Evolutionary conservation across 1,284 basidiomycete genomes (phyloP), one percentile per base, ranked within the genome.

Genomic region (Irpex sp.): DNA sequence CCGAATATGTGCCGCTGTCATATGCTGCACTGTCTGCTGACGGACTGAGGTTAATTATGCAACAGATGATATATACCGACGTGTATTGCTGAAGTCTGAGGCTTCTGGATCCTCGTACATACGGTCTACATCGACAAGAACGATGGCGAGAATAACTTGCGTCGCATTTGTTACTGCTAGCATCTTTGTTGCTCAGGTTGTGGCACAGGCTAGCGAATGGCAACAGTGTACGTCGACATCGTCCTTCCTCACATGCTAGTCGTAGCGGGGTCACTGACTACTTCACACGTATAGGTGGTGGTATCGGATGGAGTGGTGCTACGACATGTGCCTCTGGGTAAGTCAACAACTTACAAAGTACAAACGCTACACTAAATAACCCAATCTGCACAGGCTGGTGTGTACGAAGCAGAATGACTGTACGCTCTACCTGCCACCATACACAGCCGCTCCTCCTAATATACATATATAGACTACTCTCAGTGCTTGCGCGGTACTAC

Each of bases 321-420:
- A 85, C 82, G 4, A 80, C 80, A 54, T 86, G 85, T 72, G 81
- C 79, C 15, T 71, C 82, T 45, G 84, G 86, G 83, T 80, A 79
- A 42, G 82, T 64, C 10, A 13, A 27, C 38, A 42, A 9, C 32
- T 7, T 38, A 38, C 32, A 9, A 38, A 9, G 9, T 1, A 38
- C 7, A 38, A 38, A 7, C 32, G 3, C 7, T 9, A 2, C 59
- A 62, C n/a, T 68, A 44, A 65, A 69, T 32, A 18, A 5, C 27
- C 43, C 67, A 54, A 11, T 43, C 6, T n/a, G 22, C 32, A 5
- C 60, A 84, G 84, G 27, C 69, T 80, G n/a, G 73, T 77, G 1
- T 87, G 85, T 75, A 81, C 78, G 7, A 74, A 75, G 22, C 74
- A 76, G 6, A 87, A 86, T 72, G 79, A 80, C 62, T 86, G 85